Base-by-base conservation (phyloP, 2,329 filamentous ascomycete genomes). In the Talaromyces sp. region DNA sequence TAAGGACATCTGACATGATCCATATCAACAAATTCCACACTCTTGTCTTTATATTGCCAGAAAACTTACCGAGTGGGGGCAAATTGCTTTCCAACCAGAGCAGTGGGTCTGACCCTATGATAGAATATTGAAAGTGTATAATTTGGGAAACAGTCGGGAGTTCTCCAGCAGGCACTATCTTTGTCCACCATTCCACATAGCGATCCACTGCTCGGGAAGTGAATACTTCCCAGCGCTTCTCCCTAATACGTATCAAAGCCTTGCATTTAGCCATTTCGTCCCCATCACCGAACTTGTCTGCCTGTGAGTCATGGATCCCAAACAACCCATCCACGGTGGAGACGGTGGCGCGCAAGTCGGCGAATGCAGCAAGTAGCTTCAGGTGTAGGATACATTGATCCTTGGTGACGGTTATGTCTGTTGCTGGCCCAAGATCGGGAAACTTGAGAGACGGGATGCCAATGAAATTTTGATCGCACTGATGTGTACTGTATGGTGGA, bases 331-430 rank as follows among this genome's bases (percentile, higher is more conserved):
- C 85, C 0, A 75, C 82, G 57, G 84, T 86, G 6, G 86, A 86
- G 26, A 92, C 73, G 17, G 84, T 81, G 61, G 90, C 85, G 63
- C 86, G 88, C 57, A 93, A 75, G 27, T 80, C 80, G 64, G 89
- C 83, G 60, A 93, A 81, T 9, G 86, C 84, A 58, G 86, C 83
- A 1, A 93, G 79, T 0, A 93, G 78, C 70, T 90, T 90, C 31
- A 93, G 80, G 70, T 95, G 90, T 0, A 84, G 87, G 24, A 90
- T 81, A 64, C 88, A 90, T 50, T 85, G 80, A 62, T 86, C 81
- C 6, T 72, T 70, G 1, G 78, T 70, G 58, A 74, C 64, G 1
- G 67, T 67, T 5, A 64, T 66, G 21, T 29, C 27, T 13, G 3
- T 27, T 17, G 27, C 51, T 53, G 17, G 9, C 11, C 26, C 27